Conservation (phyloP, 306 rosid genomes). For the Quercus robur region DNA sequence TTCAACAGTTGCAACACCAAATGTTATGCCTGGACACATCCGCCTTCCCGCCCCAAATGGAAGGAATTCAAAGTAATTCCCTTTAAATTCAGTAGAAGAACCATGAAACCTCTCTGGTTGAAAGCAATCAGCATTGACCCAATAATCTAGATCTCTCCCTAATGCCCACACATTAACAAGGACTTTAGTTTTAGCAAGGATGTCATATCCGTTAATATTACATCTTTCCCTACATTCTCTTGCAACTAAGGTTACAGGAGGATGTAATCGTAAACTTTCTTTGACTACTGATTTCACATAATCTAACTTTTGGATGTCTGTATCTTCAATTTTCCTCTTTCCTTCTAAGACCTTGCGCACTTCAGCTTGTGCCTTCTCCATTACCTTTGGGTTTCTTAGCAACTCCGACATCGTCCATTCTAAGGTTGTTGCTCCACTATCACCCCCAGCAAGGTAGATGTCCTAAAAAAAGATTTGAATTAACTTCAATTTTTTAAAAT, state of each 20-base stretch:
- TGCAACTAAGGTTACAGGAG: slow-evolving; percentile 20
- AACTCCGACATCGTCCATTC: no score
- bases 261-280: slow-evolving; percentile 32
- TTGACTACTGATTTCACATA: slow-evolving; percentile 20
- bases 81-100: slow-evolving; percentile 15
- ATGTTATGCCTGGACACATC: slow-evolving; percentile 26
- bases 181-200: neutral
- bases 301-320: no score
- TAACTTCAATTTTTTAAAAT: neutral
- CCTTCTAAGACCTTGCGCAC: no score
- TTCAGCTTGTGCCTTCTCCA: no score
- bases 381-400: no score
- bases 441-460: no score
- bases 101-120: slow-evolving; percentile 29
- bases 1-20: slow-evolving; percentile 25
- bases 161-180: neutral
- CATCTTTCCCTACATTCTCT: slow-evolving; percentile 19
- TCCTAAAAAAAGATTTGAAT: no score
- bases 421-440: no score
- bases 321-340: no score
- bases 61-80: slow-evolving; percentile 19
- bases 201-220: slow-evolving; percentile 1
- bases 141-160: slow-evolving; percentile 1
- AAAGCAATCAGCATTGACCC: slow-evolving; percentile 3
- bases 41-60: slow-evolving; percentile 34